Conservation (phyloP, 2,329 filamentous ascomycete species). For the Aspergillus novofumigatus region DNA sequence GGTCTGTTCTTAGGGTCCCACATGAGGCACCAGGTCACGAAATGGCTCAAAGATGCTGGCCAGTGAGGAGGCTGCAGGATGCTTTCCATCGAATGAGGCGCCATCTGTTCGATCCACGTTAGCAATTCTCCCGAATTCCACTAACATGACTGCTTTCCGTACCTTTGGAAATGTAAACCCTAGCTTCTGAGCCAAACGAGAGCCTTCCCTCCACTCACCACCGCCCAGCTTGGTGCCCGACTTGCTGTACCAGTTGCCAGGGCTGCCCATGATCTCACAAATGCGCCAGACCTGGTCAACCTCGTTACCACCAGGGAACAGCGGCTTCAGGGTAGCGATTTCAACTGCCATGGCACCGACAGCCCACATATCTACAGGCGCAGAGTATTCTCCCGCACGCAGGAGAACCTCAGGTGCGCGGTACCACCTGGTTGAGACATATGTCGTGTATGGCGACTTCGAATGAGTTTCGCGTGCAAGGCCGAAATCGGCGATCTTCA, state of each 20-base stretch:
- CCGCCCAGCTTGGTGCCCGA: slow-evolving; percentile 80
- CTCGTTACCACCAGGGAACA: slow-evolving; percentile 97
- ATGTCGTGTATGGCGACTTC: slow-evolving; percentile 93
- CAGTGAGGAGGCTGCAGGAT: slow-evolving; percentile 88
- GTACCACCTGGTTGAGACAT: slow-evolving; percentile 97
- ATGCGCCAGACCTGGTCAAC: slow-evolving; percentile 99
- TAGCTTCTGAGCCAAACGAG: slow-evolving; percentile 86
- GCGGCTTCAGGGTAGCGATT: slow-evolving; percentile 89
- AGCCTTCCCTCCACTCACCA: slow-evolving; percentile 96
- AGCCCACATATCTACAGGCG: slow-evolving; percentile 97
- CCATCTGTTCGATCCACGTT: slow-evolving; percentile 61
- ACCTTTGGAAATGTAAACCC: slow-evolving; percentile 95
- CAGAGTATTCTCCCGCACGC: slow-evolving; percentile 92
- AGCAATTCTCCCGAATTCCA: slow-evolving; percentile 10
- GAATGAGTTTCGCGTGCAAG: slow-evolving; percentile 96
- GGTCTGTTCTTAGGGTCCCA: slow-evolving; percentile 94
- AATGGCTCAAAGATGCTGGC: slow-evolving; percentile 81
- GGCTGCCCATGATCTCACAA: slow-evolving; percentile 98
- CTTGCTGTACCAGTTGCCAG: slow-evolving; percentile 97
- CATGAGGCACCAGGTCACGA: slow-evolving; percentile 98
- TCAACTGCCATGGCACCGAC: slow-evolving; percentile 98
- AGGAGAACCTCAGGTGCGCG: slow-evolving; percentile 88
- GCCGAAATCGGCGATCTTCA: slow-evolving; percentile 98
- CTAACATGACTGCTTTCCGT: slow-evolving; percentile 17
- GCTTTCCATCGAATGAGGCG: slow-evolving; percentile 91